Percentiles rank a stretch among this genome's conserved stretches.
Conservation (phyloP, 169 alveolate genomes). For the Plasmodium adleri region DNA sequence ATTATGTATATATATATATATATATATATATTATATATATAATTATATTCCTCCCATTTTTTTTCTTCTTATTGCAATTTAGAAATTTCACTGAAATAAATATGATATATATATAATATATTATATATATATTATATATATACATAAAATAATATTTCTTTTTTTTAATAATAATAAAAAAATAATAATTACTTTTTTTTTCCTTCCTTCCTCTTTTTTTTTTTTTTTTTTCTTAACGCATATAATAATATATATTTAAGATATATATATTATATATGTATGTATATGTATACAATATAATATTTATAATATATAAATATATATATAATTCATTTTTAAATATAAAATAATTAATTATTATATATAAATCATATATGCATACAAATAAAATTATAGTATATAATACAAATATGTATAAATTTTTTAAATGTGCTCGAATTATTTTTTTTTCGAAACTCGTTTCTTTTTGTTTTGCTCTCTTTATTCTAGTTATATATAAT, state of each 20-base stretch:
- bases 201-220: too few species aligned
- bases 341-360: conserved; percentile 12
- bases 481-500: conserved; percentile 39
- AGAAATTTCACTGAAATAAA: too few species aligned
- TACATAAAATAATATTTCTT: too few species aligned
- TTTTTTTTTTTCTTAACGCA: too few species aligned
- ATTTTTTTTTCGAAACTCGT: conserved; percentile 42
- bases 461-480: conserved; percentile 47
- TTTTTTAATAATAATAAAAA: too few species aligned
- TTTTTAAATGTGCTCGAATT: conserved; percentile 46
- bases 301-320: conserved; percentile 7
- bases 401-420: conserved; percentile 3
- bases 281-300: conserved; percentile 6
- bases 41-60: not conserved
- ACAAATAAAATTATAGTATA: conserved; percentile 2
- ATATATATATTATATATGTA: not conserved
- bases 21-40: conserved; percentile 18
- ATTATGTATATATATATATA: conserved; percentile 8
- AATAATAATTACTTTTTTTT: too few species aligned
- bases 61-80: not conserved
- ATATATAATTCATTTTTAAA: not conserved
- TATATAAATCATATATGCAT: not conserved
- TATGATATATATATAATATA: too few species aligned
- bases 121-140: too few species aligned
- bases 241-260: too few species aligned